Evolutionary conservation across 2,329 filamentous ascomycete species (phyloP), one percentile per base, ranked within the genome.

Genomic region (Magnaporthiopsis incrustans): DNA sequence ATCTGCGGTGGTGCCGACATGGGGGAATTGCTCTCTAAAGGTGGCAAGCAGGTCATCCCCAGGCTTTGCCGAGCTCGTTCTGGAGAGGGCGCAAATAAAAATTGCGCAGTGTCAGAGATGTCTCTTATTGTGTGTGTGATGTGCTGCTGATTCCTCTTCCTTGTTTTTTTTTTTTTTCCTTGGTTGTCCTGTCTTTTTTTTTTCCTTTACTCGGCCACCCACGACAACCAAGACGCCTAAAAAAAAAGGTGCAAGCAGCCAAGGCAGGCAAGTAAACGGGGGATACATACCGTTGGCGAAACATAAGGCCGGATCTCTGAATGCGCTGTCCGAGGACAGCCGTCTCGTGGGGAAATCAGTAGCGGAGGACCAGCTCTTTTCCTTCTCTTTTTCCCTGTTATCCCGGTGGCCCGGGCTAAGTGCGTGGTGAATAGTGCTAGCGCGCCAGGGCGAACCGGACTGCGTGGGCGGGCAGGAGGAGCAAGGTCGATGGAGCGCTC

Each of bases 1-100:
- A 22, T 57, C 50, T 32, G 26, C 61, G 32, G 50, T 62, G 32
- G 30, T 35, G 64, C 83, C 79, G 67, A 96, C 80, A 70, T 93
- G 86, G 60, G 91, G 89, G 72, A 96, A 97, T 69, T 86, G 88
- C 71, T 91, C 86, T 75, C 90, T 90, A 78, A 97, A 97, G 75
- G 86, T 88, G 77, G 87, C 87, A 74, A 95, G 87, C 73, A 97
- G 83, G 71, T 93, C 91, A 73, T 93, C 90, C 75, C 86, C 88
- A 64, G 92, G 92, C 80, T 96, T 96, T 76, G 92, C 90, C 64
- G 90, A 87, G 75, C 85, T 92, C 72, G 85, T 90, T 78, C 89
- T 91, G 69, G 61, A 26, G 33, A n/a, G 6, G 26, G 33, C 33
- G 59, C 59, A 26, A 38, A 59, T 7, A 38, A 58, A n/a, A 53